Evolutionary conservation across 768 basidiomycete species (phyloP).

Genomic region (Trametes cingulata): DNA sequence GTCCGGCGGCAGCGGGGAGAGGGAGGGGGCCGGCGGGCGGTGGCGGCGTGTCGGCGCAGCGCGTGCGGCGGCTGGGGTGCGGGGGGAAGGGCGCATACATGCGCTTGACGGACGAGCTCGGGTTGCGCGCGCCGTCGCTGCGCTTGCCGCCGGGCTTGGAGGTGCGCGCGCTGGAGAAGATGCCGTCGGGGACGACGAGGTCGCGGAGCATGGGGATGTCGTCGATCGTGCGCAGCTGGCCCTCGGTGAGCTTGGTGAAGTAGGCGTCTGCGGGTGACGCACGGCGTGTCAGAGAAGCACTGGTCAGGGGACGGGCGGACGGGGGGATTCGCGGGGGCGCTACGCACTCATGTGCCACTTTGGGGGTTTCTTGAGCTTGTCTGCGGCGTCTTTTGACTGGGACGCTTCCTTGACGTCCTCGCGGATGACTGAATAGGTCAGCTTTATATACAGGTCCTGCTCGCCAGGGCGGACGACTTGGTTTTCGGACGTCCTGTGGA

Average conservation of each 20-base stretch:
- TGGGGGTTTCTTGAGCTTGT: conserved; percentile 36
- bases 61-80: conserved; percentile 19
- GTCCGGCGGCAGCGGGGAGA: conserved; percentile 7
- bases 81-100: conserved; percentile 45
- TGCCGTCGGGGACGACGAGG: conserved; percentile 63
- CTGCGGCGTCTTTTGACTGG: conserved; percentile 50
- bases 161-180: conserved; percentile 60
- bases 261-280: conserved; percentile 61
- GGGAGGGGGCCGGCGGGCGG: conserved; percentile 11
- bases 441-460: conserved; percentile 60
- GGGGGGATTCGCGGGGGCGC: conserved; percentile 13
- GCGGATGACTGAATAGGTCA: conserved; percentile 74
- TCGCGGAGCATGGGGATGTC: conserved; percentile 59
- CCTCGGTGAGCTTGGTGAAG: conserved; percentile 76
- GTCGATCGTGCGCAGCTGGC: conserved; percentile 70
- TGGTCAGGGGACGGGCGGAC: background rate
- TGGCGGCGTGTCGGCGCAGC: conserved; percentile 14
- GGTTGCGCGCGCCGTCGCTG: conserved; percentile 18
- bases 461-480: conserved; percentile 37
- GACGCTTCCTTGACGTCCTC: conserved; percentile 30
- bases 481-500: conserved; percentile 44
- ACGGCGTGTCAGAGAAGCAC: conserved; percentile 10
- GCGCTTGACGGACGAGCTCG: conserved; percentile 34
- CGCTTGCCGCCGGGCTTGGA: conserved; percentile 21
- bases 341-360: conserved; percentile 83